Evolutionary conservation across 2,329 filamentous ascomycete genomes (phyloP).

Genomic region (Curvularia verruculosa): DNA sequence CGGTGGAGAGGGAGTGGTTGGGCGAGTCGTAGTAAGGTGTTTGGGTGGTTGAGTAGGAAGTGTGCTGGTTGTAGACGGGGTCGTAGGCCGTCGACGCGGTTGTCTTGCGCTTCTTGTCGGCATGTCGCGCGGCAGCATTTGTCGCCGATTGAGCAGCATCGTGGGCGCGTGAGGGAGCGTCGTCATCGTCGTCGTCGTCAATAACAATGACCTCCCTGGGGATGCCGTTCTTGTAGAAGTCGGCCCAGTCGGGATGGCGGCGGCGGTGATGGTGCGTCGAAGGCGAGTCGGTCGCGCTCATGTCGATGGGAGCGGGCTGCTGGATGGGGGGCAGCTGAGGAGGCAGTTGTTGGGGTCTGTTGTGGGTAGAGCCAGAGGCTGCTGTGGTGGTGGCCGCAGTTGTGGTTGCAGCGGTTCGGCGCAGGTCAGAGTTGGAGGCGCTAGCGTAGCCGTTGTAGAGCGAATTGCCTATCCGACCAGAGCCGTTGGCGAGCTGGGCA

Average conservation of each 20-base stretch:
- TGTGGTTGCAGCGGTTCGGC: slow-evolving; percentile 32
- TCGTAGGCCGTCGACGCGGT: slow-evolving; percentile 67
- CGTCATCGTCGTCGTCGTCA: slow-evolving; percentile 54
- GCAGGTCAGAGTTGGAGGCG: slow-evolving; percentile 45
- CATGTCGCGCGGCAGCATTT: slow-evolving; percentile 58
- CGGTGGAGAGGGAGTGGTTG: slow-evolving; percentile 77
- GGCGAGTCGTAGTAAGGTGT: slow-evolving; percentile 72
- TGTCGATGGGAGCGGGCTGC: slow-evolving; percentile 32
- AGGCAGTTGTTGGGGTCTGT: slow-evolving; percentile 27
- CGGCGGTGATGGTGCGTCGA: slow-evolving; percentile 29
- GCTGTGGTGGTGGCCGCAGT: slow-evolving; percentile 36
- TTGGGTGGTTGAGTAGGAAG: slow-evolving; percentile 74
- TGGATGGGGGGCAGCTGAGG: slow-evolving; percentile 42
- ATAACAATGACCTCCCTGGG: slow-evolving; percentile 61
- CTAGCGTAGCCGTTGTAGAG: slow-evolving; percentile 50
- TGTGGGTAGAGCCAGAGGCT: slow-evolving; percentile 37
- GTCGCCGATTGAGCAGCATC: slow-evolving; percentile 35
- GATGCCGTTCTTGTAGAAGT: slow-evolving; percentile 53
- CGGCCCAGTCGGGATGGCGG: slow-evolving; percentile 49
- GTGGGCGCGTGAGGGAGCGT: slow-evolving; percentile 30
- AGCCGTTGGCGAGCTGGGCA: slow-evolving; percentile 43
- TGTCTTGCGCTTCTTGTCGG: slow-evolving; percentile 78
- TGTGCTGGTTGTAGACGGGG: slow-evolving; percentile 71
- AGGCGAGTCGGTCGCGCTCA: slow-evolving; percentile 25
- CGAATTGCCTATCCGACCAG: slow-evolving; percentile 44